A percentile compares a stretch with the other conserved stretches of the same genome.
phyloP scores from a whole-genome alignment of 1,284 basidiomycete genomes.

The Boletus mariae region DNA sequence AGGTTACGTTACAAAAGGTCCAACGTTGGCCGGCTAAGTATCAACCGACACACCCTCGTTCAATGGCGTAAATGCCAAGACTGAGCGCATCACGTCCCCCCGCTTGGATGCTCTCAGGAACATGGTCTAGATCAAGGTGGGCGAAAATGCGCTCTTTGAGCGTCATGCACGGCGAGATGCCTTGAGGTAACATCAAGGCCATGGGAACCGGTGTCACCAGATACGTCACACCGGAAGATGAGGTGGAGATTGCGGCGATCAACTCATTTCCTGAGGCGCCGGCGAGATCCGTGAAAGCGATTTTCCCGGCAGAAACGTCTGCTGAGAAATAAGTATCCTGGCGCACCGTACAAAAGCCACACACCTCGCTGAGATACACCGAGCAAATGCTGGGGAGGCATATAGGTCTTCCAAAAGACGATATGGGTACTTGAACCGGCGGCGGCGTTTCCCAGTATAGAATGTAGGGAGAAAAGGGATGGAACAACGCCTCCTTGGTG shows the following conservation, averaged over 20 bases:
- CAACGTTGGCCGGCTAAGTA: background rate
- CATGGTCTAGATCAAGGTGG: constrained; percentile 39
- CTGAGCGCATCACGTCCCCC: constrained; percentile 32
- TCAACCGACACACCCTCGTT: constrained; percentile 11
- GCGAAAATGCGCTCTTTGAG: constrained; percentile 29
- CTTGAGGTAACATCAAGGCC: constrained; percentile 14
- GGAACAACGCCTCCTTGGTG: constrained; percentile 42
- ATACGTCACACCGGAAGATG: constrained; percentile 16
- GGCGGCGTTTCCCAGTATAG: constrained; percentile 10
- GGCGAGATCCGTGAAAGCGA: constrained; percentile 26
- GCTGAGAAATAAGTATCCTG: constrained; percentile 1
- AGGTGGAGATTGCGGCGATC: constrained; percentile 14
- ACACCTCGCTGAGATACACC: constrained; percentile 28
- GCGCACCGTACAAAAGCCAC: background rate
- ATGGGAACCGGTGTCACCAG: constrained; percentile 34
- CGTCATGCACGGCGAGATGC: constrained; percentile 21
- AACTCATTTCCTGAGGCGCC: constrained; percentile 24
- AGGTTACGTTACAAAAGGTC: constrained; percentile 8
- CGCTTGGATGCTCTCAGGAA: constrained; percentile 31
- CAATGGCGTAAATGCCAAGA: constrained; percentile 32
- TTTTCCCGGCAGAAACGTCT: constrained; percentile 20
- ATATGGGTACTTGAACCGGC: constrained; percentile 17
- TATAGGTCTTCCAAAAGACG: constrained; percentile 43
- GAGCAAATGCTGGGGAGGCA: constrained; percentile 38
- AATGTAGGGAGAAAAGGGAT: constrained; percentile 36